These are phyloP conservation scores for Colletotrichum spinosum DNA, from an alignment of 2,329 filamentous ascomycete species.

Conservation along the genomic window DNA sequence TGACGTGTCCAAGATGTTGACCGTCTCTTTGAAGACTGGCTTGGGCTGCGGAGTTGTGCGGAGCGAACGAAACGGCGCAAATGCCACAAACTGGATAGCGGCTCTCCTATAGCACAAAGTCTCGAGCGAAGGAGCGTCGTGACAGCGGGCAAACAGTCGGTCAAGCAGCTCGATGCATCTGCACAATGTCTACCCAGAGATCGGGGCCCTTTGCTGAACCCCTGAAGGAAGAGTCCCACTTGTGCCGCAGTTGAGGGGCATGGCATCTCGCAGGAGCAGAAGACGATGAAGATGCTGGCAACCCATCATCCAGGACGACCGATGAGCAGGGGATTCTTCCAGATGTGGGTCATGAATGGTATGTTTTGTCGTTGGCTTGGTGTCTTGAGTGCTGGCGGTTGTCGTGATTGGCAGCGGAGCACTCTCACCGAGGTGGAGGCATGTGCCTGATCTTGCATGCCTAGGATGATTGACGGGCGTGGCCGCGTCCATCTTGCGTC, in stretches of 20 bases:
- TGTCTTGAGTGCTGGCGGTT: neutral
- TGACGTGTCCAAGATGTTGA: constrained; percentile 13
- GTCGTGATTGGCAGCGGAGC: constrained; percentile 16
- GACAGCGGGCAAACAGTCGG: constrained; percentile 23
- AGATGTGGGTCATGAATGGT: constrained; percentile 1
- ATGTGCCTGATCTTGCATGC: constrained; percentile 36
- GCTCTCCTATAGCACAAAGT: neutral
- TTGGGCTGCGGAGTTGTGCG: neutral
- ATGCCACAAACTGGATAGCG: neutral
- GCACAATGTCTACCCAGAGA: constrained; percentile 26
- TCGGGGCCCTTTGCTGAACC: constrained; percentile 12
- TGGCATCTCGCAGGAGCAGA: too few relatives aligned
- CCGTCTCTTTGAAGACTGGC: neutral
- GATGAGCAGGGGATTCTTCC: neutral
- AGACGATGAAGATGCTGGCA: neutral
- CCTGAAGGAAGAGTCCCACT: constrained; percentile 8
- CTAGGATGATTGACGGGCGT: neutral
- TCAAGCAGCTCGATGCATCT: constrained; percentile 21
- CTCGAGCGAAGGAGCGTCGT: neutral
- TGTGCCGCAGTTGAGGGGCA: neutral
- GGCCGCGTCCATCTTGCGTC: too few relatives aligned
- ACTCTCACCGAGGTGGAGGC: constrained; percentile 35
- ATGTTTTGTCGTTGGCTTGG: constrained; percentile 17
- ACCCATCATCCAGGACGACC: neutral
- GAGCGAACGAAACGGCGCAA: neutral